phyloP scores from a whole-genome alignment of 805 yeast species.

The Pichia rugopelliculosa region DNA sequence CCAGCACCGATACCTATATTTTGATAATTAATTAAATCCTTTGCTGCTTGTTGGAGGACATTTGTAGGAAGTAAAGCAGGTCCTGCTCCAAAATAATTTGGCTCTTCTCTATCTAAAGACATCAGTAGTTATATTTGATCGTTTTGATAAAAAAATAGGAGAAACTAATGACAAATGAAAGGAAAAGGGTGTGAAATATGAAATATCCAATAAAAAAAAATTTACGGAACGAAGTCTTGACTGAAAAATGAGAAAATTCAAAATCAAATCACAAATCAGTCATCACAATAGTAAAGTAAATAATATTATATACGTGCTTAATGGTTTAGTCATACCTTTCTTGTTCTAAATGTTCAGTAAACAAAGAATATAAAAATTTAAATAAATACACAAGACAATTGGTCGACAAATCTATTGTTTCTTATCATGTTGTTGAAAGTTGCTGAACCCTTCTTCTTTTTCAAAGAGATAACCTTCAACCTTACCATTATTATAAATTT shows the following conservation, averaged over 20 bases:
- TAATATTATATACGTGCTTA: too few species aligned
- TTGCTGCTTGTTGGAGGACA: conserved; percentile 83
- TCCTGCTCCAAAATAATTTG: conserved; percentile 95
- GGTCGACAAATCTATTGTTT: conserved; percentile 18
- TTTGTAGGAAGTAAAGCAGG: conserved; percentile 86
- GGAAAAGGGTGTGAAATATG: neutral
- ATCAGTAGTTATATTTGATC: conserved; percentile 8
- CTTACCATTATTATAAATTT: conserved; percentile 30
- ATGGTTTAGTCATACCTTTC: neutral
- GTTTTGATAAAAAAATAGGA: neutral
- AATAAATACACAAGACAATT: neutral
- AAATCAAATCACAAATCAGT: neutral
- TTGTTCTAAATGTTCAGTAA: neutral
- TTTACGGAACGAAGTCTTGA: too few species aligned
- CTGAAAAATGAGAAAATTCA: neutral
- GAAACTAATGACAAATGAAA: neutral
- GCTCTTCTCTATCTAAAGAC: conserved; percentile 57
- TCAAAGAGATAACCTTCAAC: conserved; percentile 27
- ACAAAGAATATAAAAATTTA: neutral
- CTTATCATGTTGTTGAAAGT: conserved; percentile 21
- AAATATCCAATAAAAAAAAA: neutral
- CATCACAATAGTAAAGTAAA: too few species aligned
- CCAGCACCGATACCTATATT: conserved; percentile 79
- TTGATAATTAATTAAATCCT: conserved; percentile 67
- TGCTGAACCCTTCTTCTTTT: conserved; percentile 21